Evolutionary conservation across 371 early-diverging fungal species (phyloP).

Genomic region (Mucor ambiguus): DNA sequence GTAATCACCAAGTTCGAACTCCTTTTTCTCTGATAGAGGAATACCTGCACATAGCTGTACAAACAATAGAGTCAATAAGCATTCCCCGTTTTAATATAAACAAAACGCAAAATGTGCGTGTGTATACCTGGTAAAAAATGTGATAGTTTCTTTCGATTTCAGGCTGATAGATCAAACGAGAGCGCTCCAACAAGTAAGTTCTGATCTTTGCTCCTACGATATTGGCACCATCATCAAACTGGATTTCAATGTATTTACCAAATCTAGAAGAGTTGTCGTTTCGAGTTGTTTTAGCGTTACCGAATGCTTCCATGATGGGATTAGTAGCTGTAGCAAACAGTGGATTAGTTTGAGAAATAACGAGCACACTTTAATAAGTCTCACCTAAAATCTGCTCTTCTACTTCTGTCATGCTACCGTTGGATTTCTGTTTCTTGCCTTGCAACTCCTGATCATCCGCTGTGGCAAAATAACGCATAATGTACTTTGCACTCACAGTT

Average conservation of each 20-base stretch:
- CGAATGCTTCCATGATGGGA: constrained; percentile 98
- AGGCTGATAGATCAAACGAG: constrained; percentile 95
- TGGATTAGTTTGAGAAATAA: background rate
- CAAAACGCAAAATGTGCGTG: background rate
- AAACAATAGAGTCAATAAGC: background rate
- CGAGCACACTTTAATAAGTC: background rate
- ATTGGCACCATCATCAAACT: constrained; percentile 76
- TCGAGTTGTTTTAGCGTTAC: constrained; percentile 98
- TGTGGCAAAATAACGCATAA: constrained; percentile 98
- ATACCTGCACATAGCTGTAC: constrained; percentile 73
- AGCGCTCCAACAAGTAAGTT: constrained; percentile 97
- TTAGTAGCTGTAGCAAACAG: constrained; percentile 73
- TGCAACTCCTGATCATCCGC: constrained; percentile 71
- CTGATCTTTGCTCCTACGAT: constrained; percentile 96
- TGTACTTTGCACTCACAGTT: constrained; percentile 94
- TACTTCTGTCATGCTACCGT: constrained; percentile 72
- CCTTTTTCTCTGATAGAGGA: constrained; percentile 81
- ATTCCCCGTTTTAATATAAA: background rate
- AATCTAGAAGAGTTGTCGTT: constrained; percentile 98
- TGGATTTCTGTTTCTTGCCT: constrained; percentile 38
- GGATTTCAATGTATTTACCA: constrained; percentile 98
- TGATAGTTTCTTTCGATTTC: constrained; percentile 97
- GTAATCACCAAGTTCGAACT: constrained; percentile 74
- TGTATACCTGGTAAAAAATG: constrained; percentile 94
- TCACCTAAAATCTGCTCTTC: constrained; percentile 79